A percentile compares a stretch with the other conserved stretches of the same genome.
These are phyloP conservation scores for Craterostigma plantagineum DNA, from an alignment of 257 asterid genomes.

Conservation along the genomic window DNA sequence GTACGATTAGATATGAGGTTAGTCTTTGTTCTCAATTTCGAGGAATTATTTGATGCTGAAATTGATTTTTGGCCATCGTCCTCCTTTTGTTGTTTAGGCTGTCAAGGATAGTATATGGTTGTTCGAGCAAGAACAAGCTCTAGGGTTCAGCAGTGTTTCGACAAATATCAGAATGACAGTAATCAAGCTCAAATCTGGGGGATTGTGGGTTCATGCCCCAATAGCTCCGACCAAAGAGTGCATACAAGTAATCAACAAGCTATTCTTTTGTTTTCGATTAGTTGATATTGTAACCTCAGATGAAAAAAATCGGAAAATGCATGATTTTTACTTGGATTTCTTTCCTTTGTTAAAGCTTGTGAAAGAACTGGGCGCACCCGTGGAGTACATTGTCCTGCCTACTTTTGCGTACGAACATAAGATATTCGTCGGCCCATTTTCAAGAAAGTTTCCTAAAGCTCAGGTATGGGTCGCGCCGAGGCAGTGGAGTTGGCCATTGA, in stretches of 20 bases:
- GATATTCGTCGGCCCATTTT: slow-evolving; percentile 94
- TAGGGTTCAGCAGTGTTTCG: slow-evolving; percentile 93
- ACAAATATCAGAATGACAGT: slow-evolving; percentile 91
- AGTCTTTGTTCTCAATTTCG: slow-evolving; percentile 1
- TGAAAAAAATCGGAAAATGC: too few relatives aligned
- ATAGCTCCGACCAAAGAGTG: slow-evolving; percentile 93
- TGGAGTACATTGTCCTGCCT: slow-evolving; percentile 68
- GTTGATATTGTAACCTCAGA: too few relatives aligned
- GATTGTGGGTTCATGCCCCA: slow-evolving; percentile 94
- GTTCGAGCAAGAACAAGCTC: slow-evolving; percentile 94
- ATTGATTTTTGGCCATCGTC: not conserved
- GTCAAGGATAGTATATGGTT: slow-evolving; percentile 61
- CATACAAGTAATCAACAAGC: slow-evolving; percentile 36
- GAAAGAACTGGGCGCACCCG: slow-evolving; percentile 76
- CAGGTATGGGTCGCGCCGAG: slow-evolving; percentile 95
- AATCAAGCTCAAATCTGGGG: slow-evolving; percentile 84
- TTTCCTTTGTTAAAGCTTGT: slow-evolving; percentile 40
- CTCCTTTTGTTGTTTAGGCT: slow-evolving; percentile 24
- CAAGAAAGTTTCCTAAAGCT: slow-evolving; percentile 80
- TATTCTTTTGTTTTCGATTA: not conserved
- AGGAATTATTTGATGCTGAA: not conserved
- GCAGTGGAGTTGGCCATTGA: slow-evolving; percentile 98
- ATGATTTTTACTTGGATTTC: too few relatives aligned
- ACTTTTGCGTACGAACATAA: slow-evolving; percentile 94
- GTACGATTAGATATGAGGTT: slow-evolving; percentile 70